Base-by-base conservation (phyloP, 192 early-diverging fungal species). In the Umbelopsis vinacea region DNA sequence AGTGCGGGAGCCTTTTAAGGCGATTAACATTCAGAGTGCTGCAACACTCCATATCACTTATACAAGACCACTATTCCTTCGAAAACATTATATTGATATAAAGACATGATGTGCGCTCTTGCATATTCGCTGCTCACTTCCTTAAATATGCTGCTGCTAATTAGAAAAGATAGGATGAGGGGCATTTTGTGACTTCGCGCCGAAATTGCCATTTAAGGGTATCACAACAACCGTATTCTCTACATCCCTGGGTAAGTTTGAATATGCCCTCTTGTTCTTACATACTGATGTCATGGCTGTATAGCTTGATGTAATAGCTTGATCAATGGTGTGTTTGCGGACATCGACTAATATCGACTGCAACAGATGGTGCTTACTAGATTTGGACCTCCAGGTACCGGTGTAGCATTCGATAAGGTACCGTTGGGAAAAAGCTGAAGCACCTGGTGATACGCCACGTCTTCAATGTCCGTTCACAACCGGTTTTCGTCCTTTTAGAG, bases 371-470 rank as follows among this genome's bases (percentile, higher is more conserved):
- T 43, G 40, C 29, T 37, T 63, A 38, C 57, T 63, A 3, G 19
- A 63, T 38, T 17, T 37, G 26, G 40, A 0, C 40, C 40, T 43
- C 11, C 40, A 43, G 40, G 40, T 63, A 29, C 54, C 29, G 54
- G 54, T 29, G 26, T 24, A 24, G 54, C 54, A 57, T 29, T 29
- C 26, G 57, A 63, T 63, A 63, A 37, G 33, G 26, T 26, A n/a
- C 17, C 15, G 4, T 37, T 19, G 57, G 14, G 14, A 63, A 63
- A 29, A 35, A 17, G 15, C 57, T 63, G 57, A 63, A 35, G 57
- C 57, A 63, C 33, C 57, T 37, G 57, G 57, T 63, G 57, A 63
- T 63, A 63, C 57, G 57, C 57, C 57, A 63, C 33, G 15, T 26
- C 57, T 26, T 22, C 26, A 63, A 63, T 10, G 57, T 63, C 57